phyloP scores from a whole-genome alignment of 129 eudicot species.

The Mikania micrantha region DNA sequence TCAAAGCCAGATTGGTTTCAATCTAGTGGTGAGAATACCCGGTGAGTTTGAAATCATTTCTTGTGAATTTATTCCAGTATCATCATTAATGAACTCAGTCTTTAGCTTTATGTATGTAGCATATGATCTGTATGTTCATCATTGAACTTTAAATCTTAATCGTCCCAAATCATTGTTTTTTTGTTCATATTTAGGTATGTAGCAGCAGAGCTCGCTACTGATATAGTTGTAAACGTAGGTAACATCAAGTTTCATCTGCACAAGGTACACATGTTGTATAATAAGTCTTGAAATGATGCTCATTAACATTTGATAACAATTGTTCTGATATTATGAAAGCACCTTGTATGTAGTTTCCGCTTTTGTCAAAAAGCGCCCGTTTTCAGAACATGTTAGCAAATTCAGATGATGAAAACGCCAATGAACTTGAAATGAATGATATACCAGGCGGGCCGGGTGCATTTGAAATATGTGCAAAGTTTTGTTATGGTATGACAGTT shows the following conservation, averaged over 20 bases:
- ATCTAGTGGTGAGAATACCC: constrained; percentile 55
- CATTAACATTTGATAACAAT: not conserved
- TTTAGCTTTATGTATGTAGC: constrained; percentile 10
- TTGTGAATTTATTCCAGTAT: too few species aligned
- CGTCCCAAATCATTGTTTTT: not conserved
- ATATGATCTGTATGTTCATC: not conserved
- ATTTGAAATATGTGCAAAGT: constrained; percentile 80
- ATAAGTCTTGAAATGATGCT: not conserved
- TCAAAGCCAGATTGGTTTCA: constrained; percentile 79
- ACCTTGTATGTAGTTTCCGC: constrained; percentile 61
- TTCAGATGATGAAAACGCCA: constrained; percentile 36
- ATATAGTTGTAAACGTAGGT: constrained; percentile 56
- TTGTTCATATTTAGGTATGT: constrained; percentile 50
- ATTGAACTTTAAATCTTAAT: not conserved
- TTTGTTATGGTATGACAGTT: constrained; percentile 81
- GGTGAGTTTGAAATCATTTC: constrained; percentile 46
- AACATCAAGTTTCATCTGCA: constrained; percentile 76
- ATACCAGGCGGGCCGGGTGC: constrained; percentile 91
- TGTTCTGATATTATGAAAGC: not conserved
- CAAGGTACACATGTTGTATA: constrained; percentile 46
- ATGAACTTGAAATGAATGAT: constrained; percentile 50
- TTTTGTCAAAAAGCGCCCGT: constrained; percentile 72
- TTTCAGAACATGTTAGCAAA: constrained; percentile 50
- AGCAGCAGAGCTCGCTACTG: constrained; percentile 71
- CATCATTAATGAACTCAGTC: not conserved